Conservation (phyloP, 2,329 filamentous ascomycete species). For the Fusarium goolgardi region DNA sequence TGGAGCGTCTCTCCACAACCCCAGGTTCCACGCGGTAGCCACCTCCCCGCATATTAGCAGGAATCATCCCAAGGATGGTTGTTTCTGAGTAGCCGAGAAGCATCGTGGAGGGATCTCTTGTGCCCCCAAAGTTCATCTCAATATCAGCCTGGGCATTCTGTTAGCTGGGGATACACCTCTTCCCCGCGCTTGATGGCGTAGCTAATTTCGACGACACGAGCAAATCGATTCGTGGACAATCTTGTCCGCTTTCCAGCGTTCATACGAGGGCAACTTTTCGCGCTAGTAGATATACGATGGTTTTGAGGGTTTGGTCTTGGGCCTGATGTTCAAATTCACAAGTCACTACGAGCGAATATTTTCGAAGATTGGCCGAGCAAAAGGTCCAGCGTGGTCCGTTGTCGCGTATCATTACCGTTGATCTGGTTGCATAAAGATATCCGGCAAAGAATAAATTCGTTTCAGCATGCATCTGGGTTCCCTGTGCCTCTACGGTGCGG, state of each 20-base stretch:
- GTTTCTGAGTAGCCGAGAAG: slow-evolving; percentile 4
- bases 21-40: slow-evolving; percentile 40
- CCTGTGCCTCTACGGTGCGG: slow-evolving; percentile 24
- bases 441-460: slow-evolving; percentile 19
- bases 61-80: slow-evolving; percentile 22
- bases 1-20: slow-evolving; percentile 43
- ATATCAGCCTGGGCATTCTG: slow-evolving; percentile 21
- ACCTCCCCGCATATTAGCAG: slow-evolving; percentile 37
- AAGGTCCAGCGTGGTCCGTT: background rate
- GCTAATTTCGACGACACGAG: slow-evolving; percentile 12
- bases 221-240: slow-evolving; percentile 42
- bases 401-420: background rate
- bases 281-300: slow-evolving; percentile 7
- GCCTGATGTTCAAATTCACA: background rate
- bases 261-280: slow-evolving; percentile 8
- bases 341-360: background rate
- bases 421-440: background rate
- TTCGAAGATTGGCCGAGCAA: background rate
- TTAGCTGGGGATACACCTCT: slow-evolving; percentile 10
- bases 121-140: slow-evolving; percentile 32
- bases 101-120: slow-evolving; percentile 22
- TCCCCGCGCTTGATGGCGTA: slow-evolving; percentile 9
- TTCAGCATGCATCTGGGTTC: slow-evolving; percentile 22
- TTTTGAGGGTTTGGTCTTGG: background rate
- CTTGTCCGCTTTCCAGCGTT: slow-evolving; percentile 24